A percentile compares a stretch with the other conserved stretches of the same genome.
phyloP scores from a whole-genome alignment of 306 rosid genomes.

The Rosa lucieae region DNA sequence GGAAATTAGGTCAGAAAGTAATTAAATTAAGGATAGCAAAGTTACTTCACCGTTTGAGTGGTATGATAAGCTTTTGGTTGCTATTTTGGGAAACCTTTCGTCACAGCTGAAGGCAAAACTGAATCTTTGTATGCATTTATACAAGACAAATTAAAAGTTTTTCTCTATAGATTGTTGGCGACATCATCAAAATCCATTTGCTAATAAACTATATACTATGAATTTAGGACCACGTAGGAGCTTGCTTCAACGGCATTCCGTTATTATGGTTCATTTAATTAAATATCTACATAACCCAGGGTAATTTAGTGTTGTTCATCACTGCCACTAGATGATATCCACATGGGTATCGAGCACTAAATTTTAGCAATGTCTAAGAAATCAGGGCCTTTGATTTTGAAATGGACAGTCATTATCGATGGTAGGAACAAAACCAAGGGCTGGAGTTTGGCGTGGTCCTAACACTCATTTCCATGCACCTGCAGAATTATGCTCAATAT shows the following conservation, averaged over 20 bases:
- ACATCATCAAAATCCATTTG: constrained; percentile 16
- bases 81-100: constrained; percentile 24
- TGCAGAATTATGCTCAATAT: constrained; percentile 5
- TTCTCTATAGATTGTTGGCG: background rate
- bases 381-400: constrained; percentile 54
- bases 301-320: constrained; percentile 18
- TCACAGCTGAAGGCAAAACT: constrained; percentile 19
- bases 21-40: background rate
- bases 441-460: constrained; percentile 64
- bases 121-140: constrained; percentile 27
- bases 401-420: constrained; percentile 54
- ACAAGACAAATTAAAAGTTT: constrained; percentile 32
- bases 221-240: constrained; percentile 1
- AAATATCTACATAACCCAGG: background rate
- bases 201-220: background rate
- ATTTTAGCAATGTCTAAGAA: constrained; percentile 1
- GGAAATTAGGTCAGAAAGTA: background rate
- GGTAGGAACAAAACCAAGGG: constrained; percentile 59
- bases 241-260: constrained; percentile 61
- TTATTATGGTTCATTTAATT: background rate
- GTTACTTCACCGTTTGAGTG: background rate
- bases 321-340: constrained; percentile 25
- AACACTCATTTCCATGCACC: constrained; percentile 34
- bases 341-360: constrained; percentile 16
- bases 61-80: background rate